Base-by-base conservation (phyloP, 208 protist species). In the Leishmania amazonensis region DNA sequence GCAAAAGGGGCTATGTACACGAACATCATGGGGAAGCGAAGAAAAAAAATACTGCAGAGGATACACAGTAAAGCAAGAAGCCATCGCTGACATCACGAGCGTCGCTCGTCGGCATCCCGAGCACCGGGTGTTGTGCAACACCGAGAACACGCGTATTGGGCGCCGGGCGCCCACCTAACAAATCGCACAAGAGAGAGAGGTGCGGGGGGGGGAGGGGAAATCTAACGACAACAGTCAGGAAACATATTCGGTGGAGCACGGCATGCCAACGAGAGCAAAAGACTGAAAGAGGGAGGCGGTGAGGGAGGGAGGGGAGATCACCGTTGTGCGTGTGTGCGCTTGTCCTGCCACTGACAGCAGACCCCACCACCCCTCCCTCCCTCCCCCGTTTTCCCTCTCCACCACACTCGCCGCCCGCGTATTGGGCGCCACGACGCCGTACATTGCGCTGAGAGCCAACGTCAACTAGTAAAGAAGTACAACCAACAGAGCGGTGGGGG, bases 1-100 rank as follows among this genome's bases (percentile, higher is more conserved):
- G n/a, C n/a, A n/a, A n/a, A n/a, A 31, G 17, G 68, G 42, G 71
- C 71, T 75, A 75, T 75, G 71, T 75, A 75, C 71, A 75, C 42
- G 40, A 49, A 40, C 68, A 31, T 17, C 35, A 70, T 35, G 38
- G 8, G n/a, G n/a, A n/a, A n/a, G n/a, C n/a, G n/a, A n/a, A n/a
- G n/a, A n/a, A n/a, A n/a, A n/a, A 17, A 17, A 70, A 70, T 13
- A 45, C 64, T 28, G 1, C 28, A n/a, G 40, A 51, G 45, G 19
- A 47, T 4, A 35, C 9, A 31, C 0, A 47, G 49, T 3, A 45
- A 77, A n/a, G 62, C 7, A 62, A 40, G 35, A 38, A 35, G 2
- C 7, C 47, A 31, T 17, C 28, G 9, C 7, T 1, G 15, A 64
- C 58, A 64, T 64, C 2, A 13, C 58, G n/a, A 45, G 15, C 7